A percentile compares a stretch with the other conserved stretches of the same genome.
These are phyloP conservation scores for Cicer arietinum DNA, from an alignment of 306 rosid species.

Conservation along the genomic window DNA sequence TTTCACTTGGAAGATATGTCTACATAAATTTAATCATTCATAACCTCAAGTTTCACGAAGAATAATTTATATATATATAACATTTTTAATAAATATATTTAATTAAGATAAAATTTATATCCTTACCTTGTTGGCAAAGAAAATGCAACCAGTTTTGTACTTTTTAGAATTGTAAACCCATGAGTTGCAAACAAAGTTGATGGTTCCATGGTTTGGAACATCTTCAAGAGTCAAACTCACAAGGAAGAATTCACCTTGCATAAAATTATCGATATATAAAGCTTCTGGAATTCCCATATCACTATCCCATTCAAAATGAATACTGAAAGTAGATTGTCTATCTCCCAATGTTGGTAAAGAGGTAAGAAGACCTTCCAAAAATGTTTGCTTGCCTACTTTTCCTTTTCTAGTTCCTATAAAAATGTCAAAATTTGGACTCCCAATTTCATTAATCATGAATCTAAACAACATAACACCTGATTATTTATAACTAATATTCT, in stretches of 20 bases:
- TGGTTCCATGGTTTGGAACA: conserved; percentile 48
- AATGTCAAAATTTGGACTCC: background rate
- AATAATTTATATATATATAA: too few relatives aligned
- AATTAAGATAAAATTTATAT: too few relatives aligned
- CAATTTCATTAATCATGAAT: background rate
- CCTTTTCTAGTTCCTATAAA: conserved; percentile 52
- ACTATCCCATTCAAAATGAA: conserved; percentile 55
- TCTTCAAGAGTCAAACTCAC: conserved; percentile 58
- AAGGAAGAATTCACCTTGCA: conserved; percentile 58
- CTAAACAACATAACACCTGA: background rate
- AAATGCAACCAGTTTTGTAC: conserved; percentile 52
- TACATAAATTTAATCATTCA: too few relatives aligned
- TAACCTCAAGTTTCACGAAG: too few relatives aligned
- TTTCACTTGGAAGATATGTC: conserved; percentile 58
- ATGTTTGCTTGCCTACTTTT: conserved; percentile 52
- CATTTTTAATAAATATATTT: too few relatives aligned
- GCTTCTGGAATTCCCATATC: conserved; percentile 63
- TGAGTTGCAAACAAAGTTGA: conserved; percentile 66
- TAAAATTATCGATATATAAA: conserved; percentile 50
- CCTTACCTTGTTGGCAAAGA: too few relatives aligned
- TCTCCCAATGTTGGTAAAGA: conserved; percentile 48
- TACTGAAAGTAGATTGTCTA: conserved; percentile 43
- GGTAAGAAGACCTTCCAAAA: conserved; percentile 49
- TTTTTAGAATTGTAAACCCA: conserved; percentile 59
- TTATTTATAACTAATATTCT: background rate